Evolutionary conservation across 106 monocot genomes (phyloP).

Genomic region (Chionographis japonica): DNA sequence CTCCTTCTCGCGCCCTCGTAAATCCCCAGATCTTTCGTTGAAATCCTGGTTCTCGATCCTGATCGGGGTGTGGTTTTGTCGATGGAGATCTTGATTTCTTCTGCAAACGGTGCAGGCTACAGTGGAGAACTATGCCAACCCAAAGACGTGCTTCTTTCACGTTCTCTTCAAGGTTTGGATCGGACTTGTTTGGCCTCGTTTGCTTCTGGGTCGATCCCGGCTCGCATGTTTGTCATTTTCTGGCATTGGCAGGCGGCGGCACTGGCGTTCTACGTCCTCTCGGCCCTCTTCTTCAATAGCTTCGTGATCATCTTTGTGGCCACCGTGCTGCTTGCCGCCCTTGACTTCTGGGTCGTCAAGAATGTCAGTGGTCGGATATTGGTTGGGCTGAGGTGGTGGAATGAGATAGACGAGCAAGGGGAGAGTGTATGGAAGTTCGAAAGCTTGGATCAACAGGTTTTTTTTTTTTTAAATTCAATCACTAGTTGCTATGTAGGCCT

Average conservation of each 20-base stretch:
- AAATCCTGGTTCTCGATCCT: too few species aligned
- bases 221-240: background rate
- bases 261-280: slow-evolving; percentile 86
- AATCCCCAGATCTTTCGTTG: too few species aligned
- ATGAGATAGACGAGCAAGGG: slow-evolving; percentile 83
- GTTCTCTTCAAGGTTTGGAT: slow-evolving; percentile 59
- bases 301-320: slow-evolving; percentile 93
- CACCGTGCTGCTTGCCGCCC: slow-evolving; percentile 81
- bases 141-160: slow-evolving; percentile 72
- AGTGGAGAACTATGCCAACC: slow-evolving; percentile 68
- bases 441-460: slow-evolving; percentile 85
- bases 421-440: slow-evolving; percentile 99
- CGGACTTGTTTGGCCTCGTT: background rate
- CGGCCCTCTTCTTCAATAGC: slow-evolving; percentile 70
- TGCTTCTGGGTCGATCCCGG: too few species aligned
- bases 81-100: too few species aligned
- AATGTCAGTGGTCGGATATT: slow-evolving; percentile 91
- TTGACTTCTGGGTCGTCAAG: slow-evolving; percentile 97
- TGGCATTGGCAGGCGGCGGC: slow-evolving; percentile 45
- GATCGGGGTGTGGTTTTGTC: too few species aligned
- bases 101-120: slow-evolving; percentile 16
- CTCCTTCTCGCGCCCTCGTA: too few species aligned
- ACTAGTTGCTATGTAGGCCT: too few species aligned
- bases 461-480: background rate
- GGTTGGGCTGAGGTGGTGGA: slow-evolving; percentile 96